Evolutionary conservation across 2,329 filamentous ascomycete genomes (phyloP).

Genomic region (Colletotrichum filicis): DNA sequence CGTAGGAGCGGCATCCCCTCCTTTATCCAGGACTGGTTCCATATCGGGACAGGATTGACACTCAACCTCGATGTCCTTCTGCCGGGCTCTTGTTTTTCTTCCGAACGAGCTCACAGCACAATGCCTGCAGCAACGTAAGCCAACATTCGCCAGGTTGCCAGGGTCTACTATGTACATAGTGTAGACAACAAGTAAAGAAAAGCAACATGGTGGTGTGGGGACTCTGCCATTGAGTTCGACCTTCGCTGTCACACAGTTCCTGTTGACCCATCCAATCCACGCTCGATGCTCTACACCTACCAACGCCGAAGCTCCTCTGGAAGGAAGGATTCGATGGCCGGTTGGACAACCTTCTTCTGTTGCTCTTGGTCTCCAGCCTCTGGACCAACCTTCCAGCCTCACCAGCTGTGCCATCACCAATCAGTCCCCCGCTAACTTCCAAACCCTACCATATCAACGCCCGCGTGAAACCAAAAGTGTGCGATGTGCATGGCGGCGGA

Average conservation of each 20-base stretch:
- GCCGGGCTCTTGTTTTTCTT: not conserved
- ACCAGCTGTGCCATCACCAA: slow-evolving; percentile 10
- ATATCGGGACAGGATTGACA: slow-evolving; percentile 20
- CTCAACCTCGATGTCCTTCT: slow-evolving; percentile 6
- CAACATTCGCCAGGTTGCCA: slow-evolving; percentile 3
- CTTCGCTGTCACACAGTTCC: slow-evolving; percentile 11
- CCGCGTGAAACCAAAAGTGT: slow-evolving; percentile 28
- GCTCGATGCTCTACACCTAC: slow-evolving; percentile 26
- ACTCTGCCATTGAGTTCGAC: slow-evolving; percentile 23
- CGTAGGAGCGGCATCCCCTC: not conserved
- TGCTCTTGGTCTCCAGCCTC: slow-evolving; percentile 31
- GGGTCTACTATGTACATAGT: not conserved
- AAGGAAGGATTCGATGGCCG: slow-evolving; percentile 14
- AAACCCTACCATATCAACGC: not conserved
- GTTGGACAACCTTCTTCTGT: slow-evolving; percentile 31
- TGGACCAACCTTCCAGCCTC: slow-evolving; percentile 19
- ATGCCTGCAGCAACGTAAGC: slow-evolving; percentile 16
- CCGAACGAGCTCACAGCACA: slow-evolving; percentile 11
- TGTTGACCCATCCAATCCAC: slow-evolving; percentile 20
- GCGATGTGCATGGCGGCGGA: not conserved
- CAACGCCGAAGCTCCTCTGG: slow-evolving; percentile 9
- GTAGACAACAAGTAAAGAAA: not conserved
- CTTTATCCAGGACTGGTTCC: not conserved
- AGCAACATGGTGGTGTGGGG: slow-evolving; percentile 21
- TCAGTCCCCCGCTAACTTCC: not conserved